Evolutionary conservation across 2,329 filamentous ascomycete species (phyloP).

Genomic region (Scolecobasidium constrictum): DNA sequence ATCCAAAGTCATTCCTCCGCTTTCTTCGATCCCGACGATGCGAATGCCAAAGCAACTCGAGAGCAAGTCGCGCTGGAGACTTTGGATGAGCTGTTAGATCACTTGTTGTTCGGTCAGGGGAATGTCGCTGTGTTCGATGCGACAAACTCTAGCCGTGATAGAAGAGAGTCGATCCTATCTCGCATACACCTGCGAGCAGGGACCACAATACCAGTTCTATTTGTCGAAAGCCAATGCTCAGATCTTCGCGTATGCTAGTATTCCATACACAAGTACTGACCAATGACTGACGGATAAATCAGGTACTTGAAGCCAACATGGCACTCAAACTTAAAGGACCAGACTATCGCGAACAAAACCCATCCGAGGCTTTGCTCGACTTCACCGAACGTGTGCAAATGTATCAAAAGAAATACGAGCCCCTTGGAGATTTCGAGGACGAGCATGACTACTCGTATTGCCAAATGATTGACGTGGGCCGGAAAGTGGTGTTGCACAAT

Average conservation of each 20-base stretch:
- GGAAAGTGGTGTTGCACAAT: background rate
- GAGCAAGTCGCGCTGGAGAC: background rate
- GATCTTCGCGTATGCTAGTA: no score
- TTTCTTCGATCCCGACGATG: background rate
- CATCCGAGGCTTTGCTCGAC: background rate
- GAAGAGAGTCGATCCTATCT: background rate
- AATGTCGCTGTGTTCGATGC: background rate
- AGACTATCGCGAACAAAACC: background rate
- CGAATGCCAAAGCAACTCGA: background rate
- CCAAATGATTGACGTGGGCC: background rate
- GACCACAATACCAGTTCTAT: background rate
- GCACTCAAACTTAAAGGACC: background rate
- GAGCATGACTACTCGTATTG: background rate
- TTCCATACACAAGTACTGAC: no score
- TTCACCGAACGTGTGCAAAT: background rate
- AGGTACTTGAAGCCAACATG: background rate
- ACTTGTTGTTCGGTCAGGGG: background rate
- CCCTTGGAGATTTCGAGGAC: background rate
- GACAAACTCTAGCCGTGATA: background rate
- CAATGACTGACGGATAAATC: no score
- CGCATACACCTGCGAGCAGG: background rate
- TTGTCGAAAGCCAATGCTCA: background rate
- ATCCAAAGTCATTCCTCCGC: background rate
- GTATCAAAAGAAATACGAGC: background rate
- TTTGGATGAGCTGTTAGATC: background rate